Conservation (phyloP, 768 basidiomycete species). For the Cyathus striatus region DNA sequence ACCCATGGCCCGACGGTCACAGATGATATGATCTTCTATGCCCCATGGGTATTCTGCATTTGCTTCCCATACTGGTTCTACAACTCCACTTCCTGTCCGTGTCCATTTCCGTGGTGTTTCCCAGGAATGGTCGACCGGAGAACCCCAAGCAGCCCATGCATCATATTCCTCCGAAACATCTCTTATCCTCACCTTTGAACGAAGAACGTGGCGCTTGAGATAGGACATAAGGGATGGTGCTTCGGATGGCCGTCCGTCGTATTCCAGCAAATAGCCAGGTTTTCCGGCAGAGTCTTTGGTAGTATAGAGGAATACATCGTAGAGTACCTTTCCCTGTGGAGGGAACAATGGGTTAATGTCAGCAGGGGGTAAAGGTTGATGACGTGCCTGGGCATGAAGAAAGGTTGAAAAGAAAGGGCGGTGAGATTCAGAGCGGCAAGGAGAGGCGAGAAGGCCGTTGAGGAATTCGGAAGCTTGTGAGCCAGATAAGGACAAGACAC, state of each 20-base stretch:
- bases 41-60: slow-evolving; percentile 56
- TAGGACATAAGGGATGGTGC: slow-evolving; percentile 58
- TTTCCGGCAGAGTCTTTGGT: slow-evolving; percentile 35
- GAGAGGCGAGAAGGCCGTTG: slow-evolving; percentile 65
- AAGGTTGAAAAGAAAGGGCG: slow-evolving; percentile 68
- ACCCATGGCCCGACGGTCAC: slow-evolving; percentile 65
- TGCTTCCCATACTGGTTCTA: slow-evolving; percentile 70
- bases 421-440: slow-evolving; percentile 33
- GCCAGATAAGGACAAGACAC: slow-evolving; percentile 72
- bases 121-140: slow-evolving; percentile 22
- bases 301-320: slow-evolving; percentile 85
- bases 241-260: slow-evolving; percentile 58
- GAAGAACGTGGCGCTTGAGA: slow-evolving; percentile 80
- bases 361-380: slow-evolving; percentile 9
- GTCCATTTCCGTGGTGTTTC: slow-evolving; percentile 34
- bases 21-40: slow-evolving; percentile 39
- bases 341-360: slow-evolving; percentile 7
- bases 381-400: slow-evolving; percentile 73
- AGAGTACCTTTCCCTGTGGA: slow-evolving; percentile 78
- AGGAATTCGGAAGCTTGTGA: slow-evolving; percentile 79
- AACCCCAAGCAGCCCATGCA: slow-evolving; percentile 80
- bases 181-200: slow-evolving; percentile 81
- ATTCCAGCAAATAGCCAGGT: slow-evolving; percentile 69
- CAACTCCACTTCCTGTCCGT: slow-evolving; percentile 64
- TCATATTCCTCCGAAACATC: slow-evolving; percentile 77